phyloP scores from a whole-genome alignment of 2,329 filamentous ascomycete genomes.

The Fusarium haematococcum region DNA sequence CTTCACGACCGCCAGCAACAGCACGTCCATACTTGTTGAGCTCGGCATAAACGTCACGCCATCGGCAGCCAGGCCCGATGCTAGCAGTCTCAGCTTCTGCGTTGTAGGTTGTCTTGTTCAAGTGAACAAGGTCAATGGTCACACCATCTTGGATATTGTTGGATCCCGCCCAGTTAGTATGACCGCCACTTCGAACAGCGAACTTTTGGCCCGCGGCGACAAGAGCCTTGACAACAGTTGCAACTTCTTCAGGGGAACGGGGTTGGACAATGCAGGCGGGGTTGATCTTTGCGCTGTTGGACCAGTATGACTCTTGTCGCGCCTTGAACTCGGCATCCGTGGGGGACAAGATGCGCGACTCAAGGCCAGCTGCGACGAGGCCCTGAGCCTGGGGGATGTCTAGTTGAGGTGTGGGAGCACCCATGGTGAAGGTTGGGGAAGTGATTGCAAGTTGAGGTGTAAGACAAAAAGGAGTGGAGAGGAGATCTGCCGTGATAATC shows the following conservation, averaged over 20 bases:
- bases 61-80: conserved; percentile 58
- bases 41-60: conserved; percentile 46
- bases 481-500: neutral
- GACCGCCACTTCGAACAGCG: conserved; percentile 21
- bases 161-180: conserved; percentile 22
- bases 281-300: conserved; percentile 31
- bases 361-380: conserved; percentile 22
- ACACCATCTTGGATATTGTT: conserved; percentile 23
- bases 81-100: conserved; percentile 49
- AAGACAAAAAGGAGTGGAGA: neutral
- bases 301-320: conserved; percentile 37
- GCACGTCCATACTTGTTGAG: conserved; percentile 49
- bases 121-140: conserved; percentile 14
- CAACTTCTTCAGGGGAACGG: conserved; percentile 18
- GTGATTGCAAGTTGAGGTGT: neutral
- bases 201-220: conserved; percentile 11
- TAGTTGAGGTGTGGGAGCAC: neutral
- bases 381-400: conserved; percentile 9
- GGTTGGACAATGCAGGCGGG: conserved; percentile 29
- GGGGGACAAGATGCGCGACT: conserved; percentile 10
- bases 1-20: conserved; percentile 58
- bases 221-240: conserved; percentile 16
- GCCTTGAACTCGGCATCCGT: conserved; percentile 17
- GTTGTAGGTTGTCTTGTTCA: conserved; percentile 31
- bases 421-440: conserved; percentile 5